Evolutionary conservation across 345 rosid genomes (phyloP), one percentile per base, ranked within the genome.

Genomic region (Populus davidiana): DNA sequence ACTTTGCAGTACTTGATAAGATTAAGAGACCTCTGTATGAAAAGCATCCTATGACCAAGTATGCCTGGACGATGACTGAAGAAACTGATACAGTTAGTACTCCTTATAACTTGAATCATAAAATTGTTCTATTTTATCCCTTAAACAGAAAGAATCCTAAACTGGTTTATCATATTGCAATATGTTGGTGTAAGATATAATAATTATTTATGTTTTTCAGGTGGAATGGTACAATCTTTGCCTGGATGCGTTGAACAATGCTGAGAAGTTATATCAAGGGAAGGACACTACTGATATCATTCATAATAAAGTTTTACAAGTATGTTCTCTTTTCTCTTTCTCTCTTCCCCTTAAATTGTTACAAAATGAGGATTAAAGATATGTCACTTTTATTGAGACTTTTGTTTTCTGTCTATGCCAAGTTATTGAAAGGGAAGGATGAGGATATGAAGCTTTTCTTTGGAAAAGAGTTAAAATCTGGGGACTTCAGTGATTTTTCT

Each of bases 31-130:
- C 99, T 49, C 76, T 96, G 78, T 96, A 96, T 82, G 94, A 88
- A 74, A 96, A 93, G 84, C 99, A 94, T 90, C 97, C 97, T 35
- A 93, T 94, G 98, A 79, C 85, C 67, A 90, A 92, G 80, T 94
- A 88, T 90, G 89, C 98, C 68, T 96, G 97, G 99, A 94, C 95
- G 21, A 74, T 86, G 61, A 90, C 92, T 4, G 97, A 93, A 73
- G 97, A 96, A 76, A 88, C 90, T 69, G 97, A 96, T 84, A 93
- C 88, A 84, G 98, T 96, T 81, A 79, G 89, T 88, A 14, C 56
- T 43, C 59, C 47, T 35, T 80, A 20, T 66, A 39, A 50, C 66
- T 80, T 50, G 23, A 49, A n/a, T 5, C 74, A 33, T 25, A 14
- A 69, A 52, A 17, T 9, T 13, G 21, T 33, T 71, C 54, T n/a